phyloP scores from a whole-genome alignment of 140 eudicot genomes.

The Erigeron philadelphicus region DNA sequence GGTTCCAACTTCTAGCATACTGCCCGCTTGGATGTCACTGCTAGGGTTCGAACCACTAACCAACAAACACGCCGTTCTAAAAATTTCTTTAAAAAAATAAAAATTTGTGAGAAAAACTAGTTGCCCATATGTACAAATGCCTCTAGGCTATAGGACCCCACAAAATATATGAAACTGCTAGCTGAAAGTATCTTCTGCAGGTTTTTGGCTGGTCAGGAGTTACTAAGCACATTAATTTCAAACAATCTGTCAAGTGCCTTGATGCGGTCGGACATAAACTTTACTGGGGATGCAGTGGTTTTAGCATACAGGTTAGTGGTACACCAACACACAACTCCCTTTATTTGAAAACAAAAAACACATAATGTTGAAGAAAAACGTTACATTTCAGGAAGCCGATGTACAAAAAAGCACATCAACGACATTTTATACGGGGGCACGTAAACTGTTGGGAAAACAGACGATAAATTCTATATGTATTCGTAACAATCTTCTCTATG shows the following conservation, averaged over 20 bases:
- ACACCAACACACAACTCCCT: too few species aligned
- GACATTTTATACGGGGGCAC: conserved; percentile 55
- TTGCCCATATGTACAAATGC: too few species aligned
- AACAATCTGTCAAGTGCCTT: conserved; percentile 62
- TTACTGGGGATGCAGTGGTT: conserved; percentile 75
- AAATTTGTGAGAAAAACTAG: not conserved
- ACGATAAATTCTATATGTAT: conserved; percentile 46
- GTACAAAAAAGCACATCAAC: conserved; percentile 45
- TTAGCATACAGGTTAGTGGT: conserved; percentile 48
- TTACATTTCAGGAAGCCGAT: conserved; percentile 61
- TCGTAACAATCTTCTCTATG: conserved; percentile 46
- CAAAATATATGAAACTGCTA: not conserved
- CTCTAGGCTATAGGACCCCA: too few species aligned
- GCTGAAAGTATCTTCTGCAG: conserved; percentile 26
- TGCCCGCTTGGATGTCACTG: too few species aligned
- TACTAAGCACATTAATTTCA: conserved; percentile 53
- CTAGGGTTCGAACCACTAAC: too few species aligned
- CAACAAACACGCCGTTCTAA: too few species aligned
- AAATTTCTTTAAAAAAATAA: too few species aligned
- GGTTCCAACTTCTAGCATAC: too few species aligned
- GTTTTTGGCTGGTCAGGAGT: conserved; percentile 72
- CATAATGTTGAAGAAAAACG: too few species aligned
- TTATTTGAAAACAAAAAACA: too few species aligned
- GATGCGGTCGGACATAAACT: conserved; percentile 50
- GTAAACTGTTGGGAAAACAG: conserved; percentile 70